Evolutionary conservation across 805 yeast species (phyloP).

Genomic region (Candida caryicola): DNA sequence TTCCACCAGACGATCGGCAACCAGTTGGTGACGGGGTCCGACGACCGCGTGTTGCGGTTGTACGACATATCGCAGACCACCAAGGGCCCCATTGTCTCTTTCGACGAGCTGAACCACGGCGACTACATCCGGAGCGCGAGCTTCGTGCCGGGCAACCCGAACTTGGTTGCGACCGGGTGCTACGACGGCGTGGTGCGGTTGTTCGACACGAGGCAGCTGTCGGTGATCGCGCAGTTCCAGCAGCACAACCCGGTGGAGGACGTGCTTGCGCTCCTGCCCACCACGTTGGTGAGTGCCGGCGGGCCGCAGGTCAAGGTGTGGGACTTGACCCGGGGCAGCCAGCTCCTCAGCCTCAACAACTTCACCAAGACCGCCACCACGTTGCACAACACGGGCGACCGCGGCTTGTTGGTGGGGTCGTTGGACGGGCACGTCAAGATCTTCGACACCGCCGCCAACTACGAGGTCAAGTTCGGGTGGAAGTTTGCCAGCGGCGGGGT

Average conservation of each 20-base stretch:
- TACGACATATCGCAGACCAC: constrained; percentile 80
- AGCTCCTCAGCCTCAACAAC: constrained; percentile 71
- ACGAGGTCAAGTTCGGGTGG: constrained; percentile 96
- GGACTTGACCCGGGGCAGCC: constrained; percentile 81
- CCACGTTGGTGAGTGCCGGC: constrained; percentile 76
- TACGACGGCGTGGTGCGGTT: constrained; percentile 85
- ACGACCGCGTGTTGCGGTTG: constrained; percentile 80
- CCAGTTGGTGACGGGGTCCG: constrained; percentile 81
- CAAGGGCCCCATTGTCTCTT: constrained; percentile 65
- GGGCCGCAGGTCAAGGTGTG: constrained; percentile 83
- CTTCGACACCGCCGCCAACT: constrained; percentile 68
- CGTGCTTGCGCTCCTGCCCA: constrained; percentile 67
- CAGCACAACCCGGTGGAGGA: constrained; percentile 84
- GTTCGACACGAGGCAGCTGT: constrained; percentile 69
- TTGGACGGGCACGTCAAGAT: constrained; percentile 97
- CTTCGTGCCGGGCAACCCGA: constrained; percentile 73
- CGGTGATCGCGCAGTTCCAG: constrained; percentile 61
- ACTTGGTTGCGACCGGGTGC: constrained; percentile 86
- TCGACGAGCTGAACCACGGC: constrained; percentile 61
- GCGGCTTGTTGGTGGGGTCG: constrained; percentile 89
- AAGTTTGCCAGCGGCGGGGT: constrained; percentile 90
- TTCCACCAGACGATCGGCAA: constrained; percentile 79
- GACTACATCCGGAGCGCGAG: constrained; percentile 86
- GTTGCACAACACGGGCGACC: constrained; percentile 66
- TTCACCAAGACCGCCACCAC: constrained; percentile 94